Percentiles rank a stretch among this genome's conserved stretches.
phyloP scores from a whole-genome alignment of 768 basidiomycete genomes.

The Chiua virens region DNA sequence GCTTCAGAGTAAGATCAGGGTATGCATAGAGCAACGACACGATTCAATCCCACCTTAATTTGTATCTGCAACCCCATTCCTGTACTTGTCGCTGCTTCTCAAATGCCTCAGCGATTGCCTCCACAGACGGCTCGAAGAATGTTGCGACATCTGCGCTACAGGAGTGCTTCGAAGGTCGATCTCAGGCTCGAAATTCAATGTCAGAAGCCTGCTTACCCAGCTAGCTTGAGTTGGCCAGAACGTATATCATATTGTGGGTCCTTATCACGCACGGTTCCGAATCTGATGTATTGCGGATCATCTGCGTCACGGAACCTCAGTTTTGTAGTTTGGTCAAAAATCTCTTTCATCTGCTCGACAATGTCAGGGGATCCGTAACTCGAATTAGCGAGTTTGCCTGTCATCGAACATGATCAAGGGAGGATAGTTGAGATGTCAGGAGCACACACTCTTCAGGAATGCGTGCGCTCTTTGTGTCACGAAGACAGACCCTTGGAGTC shows the following conservation, averaged over 20 bases:
- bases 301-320: slow-evolving; percentile 37
- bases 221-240: slow-evolving; percentile 37
- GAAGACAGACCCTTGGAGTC: slow-evolving; percentile 38
- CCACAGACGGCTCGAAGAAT: slow-evolving; percentile 45
- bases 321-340: slow-evolving; percentile 39
- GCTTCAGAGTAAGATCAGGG: slow-evolving; percentile 6
- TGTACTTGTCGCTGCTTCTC: slow-evolving; percentile 21
- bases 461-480: slow-evolving; percentile 31
- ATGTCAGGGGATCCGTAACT: slow-evolving; percentile 28
- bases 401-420: background rate
- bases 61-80: slow-evolving; percentile 22
- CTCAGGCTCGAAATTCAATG: background rate
- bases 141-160: slow-evolving; percentile 35
- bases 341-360: slow-evolving; percentile 30
- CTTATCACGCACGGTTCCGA: slow-evolving; percentile 37
- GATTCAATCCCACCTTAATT: slow-evolving; percentile 17
- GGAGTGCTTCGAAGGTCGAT: background rate
- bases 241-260: slow-evolving; percentile 36
- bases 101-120: slow-evolving; percentile 35
- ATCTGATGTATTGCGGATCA: slow-evolving; percentile 37
- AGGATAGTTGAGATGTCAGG: background rate
- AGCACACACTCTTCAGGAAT: slow-evolving; percentile 28
- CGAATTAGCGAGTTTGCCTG: slow-evolving; percentile 33
- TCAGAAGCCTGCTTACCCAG: slow-evolving; percentile 31
- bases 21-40: background rate